phyloP scores from a whole-genome alignment of 2,329 filamentous ascomycete species.

The Eurotiales sp. region DNA sequence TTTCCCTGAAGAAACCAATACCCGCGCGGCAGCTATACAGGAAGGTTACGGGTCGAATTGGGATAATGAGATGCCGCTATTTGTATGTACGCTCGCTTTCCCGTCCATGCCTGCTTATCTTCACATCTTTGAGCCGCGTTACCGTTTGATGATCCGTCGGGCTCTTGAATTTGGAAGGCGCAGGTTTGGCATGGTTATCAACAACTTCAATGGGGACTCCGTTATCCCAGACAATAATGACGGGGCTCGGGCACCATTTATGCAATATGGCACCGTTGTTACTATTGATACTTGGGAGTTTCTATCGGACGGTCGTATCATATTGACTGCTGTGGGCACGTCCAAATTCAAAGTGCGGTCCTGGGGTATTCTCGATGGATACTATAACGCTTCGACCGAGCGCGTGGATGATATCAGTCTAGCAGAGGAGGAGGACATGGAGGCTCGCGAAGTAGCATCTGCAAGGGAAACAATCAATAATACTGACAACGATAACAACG shows the following conservation, averaged over 20 bases:
- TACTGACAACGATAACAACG: too few species aligned
- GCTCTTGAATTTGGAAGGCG: constrained; percentile 65
- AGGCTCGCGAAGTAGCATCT: constrained; percentile 61
- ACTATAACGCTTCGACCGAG: constrained; percentile 71
- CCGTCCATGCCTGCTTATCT: constrained; percentile 81
- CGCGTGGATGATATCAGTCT: constrained; percentile 77
- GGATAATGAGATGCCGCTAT: constrained; percentile 64
- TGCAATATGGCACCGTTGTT: constrained; percentile 73
- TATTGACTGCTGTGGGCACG: constrained; percentile 72
- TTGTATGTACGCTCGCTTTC: constrained; percentile 78
- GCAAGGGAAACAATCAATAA: background rate
- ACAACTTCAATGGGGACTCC: constrained; percentile 50
- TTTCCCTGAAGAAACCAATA: constrained; percentile 63
- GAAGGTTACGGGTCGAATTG: constrained; percentile 55
- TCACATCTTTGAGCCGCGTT: constrained; percentile 89
- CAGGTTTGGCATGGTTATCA: constrained; percentile 82
- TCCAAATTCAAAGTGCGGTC: constrained; percentile 71
- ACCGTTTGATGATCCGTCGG: constrained; percentile 82
- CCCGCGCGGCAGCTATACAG: constrained; percentile 52
- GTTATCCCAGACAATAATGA: constrained; percentile 48
- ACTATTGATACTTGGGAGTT: constrained; percentile 70
- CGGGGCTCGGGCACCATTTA: constrained; percentile 56
- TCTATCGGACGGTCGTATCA: constrained; percentile 73
- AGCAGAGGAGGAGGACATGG: constrained; percentile 72
- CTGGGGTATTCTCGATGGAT: constrained; percentile 66